Evolutionary conservation across 2,329 filamentous ascomycete species (phyloP).

Genomic region (Aspergillus sp.): DNA sequence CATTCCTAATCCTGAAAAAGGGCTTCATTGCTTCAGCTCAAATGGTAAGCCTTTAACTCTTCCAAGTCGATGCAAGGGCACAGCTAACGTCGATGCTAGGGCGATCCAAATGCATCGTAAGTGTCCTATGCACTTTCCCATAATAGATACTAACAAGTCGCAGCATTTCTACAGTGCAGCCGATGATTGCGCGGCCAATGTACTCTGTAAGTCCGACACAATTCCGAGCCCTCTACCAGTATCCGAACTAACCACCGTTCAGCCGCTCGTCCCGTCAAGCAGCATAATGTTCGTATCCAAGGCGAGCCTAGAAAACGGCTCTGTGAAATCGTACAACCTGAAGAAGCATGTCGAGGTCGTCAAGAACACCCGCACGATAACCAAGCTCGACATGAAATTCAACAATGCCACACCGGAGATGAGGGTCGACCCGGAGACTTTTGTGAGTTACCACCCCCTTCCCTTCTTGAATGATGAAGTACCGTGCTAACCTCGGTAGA

Average conservation of each 20-base stretch:
- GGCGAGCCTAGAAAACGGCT: constrained; percentile 66
- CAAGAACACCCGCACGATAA: constrained; percentile 69
- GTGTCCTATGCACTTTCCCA: too few species aligned
- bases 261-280: constrained; percentile 60
- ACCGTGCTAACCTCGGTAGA: too few species aligned
- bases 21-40: constrained; percentile 79
- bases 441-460: too few species aligned
- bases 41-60: constrained; percentile 62
- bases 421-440: constrained; percentile 88
- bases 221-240: too few species aligned
- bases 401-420: constrained; percentile 83
- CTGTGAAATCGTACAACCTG: constrained; percentile 70
- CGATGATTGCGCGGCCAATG: constrained; percentile 71
- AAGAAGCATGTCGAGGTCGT: constrained; percentile 80
- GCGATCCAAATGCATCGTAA: constrained; percentile 71
- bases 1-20: constrained; percentile 76
- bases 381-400: constrained; percentile 87
- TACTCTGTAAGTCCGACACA: background rate
- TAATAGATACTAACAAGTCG: too few species aligned
- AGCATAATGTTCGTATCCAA: constrained; percentile 84
- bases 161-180: constrained; percentile 79
- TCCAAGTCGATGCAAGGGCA: background rate
- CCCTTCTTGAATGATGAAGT: too few species aligned
- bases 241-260: background rate
- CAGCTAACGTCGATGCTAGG: constrained; percentile 48